Evolutionary conservation across 2,329 filamentous ascomycete genomes (phyloP), one percentile per base, ranked within the genome.

Genomic region (Fusarium robinianum): DNA sequence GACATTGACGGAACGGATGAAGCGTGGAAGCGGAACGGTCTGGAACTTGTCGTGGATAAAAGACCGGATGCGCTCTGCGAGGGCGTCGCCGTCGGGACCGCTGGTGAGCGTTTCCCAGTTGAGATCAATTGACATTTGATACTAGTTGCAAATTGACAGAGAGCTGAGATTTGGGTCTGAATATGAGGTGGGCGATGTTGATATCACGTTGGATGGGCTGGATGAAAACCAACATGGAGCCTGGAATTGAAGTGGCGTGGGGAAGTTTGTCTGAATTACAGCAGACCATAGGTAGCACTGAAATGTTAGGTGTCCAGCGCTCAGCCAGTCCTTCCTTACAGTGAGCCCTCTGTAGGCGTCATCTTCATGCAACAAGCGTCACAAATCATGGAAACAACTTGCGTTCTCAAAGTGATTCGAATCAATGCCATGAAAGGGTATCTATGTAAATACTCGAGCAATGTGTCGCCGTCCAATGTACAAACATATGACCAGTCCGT

Each of bases 31-130:
- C 17, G 87, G 81, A 53, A 97, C 85, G 49, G 90, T 84, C 72
- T 99, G 94, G 71, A 99, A 99, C 63, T 91, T 94, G 65, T 90
- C 86, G 71, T 99, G 90, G 61, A 99, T 88, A 72, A 99, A 99
- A 62, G 85, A 84, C 55, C 92, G 88, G 69, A 99, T 95, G 52
- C 80, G 81, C 65, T 90, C 86, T 34, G 92, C 90, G 49, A 96
- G 83, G 40, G 83, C 87, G 54, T 84, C 79, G 42, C 94, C 92
- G 69, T 97, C 92, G 34, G 90, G 83, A 18, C 94, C 94, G 51
- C 84, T 85, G 15, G 92, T 97, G 64, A 97, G 81, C 51, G 87
- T 87, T 63, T 94, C 86, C 94, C 94, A 99, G 71, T 95, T 90
- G 67, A 99, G 86, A 65, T 97, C 91, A 74, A 99, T 92, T 59